Percentiles rank a stretch among this genome's conserved stretches.
Evolutionary conservation across 1,284 basidiomycete species (phyloP).

Genomic region (Cryptococcus sp.): DNA sequence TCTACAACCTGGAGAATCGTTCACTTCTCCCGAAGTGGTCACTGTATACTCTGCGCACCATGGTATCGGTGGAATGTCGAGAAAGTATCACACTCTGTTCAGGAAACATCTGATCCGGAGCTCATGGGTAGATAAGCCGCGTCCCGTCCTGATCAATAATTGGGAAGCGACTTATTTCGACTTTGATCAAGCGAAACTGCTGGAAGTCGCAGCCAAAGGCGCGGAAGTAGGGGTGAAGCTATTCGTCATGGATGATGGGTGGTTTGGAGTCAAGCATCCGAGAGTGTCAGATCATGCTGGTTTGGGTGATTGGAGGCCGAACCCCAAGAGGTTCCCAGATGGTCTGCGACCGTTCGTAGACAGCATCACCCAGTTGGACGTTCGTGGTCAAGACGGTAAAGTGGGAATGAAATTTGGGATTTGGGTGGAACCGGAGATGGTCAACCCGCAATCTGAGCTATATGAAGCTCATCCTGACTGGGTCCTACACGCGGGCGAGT

Average conservation of each 20-base stretch:
- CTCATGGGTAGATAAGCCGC: conserved; percentile 14
- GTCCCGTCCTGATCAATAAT: conserved; percentile 39
- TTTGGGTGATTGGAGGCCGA: conserved; percentile 41
- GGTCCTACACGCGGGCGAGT: conserved; percentile 27
- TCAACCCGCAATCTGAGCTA: conserved; percentile 34
- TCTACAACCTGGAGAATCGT: conserved; percentile 24
- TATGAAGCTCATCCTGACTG: conserved; percentile 41
- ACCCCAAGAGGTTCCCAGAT: conserved; percentile 31
- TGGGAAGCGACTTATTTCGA: conserved; percentile 46
- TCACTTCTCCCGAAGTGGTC: conserved; percentile 39
- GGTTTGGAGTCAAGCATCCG: conserved; percentile 41
- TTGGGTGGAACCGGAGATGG: conserved; percentile 48
- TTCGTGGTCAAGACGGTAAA: background rate
- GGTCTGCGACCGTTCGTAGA: conserved; percentile 28
- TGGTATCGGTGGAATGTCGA: conserved; percentile 25
- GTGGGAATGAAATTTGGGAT: conserved; percentile 32
- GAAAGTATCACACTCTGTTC: conserved; percentile 28
- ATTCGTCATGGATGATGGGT: conserved; percentile 46
- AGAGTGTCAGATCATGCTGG: conserved; percentile 28
- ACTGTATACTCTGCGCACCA: conserved; percentile 17
- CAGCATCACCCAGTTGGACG: conserved; percentile 3
- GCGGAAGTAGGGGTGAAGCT: conserved; percentile 32
- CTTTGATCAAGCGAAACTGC: conserved; percentile 27
- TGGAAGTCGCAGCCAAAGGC: conserved; percentile 25
- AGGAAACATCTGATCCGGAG: conserved; percentile 28